Evolutionary conservation across 1,284 basidiomycete genomes (phyloP).

Genomic region (Puccinia hordei): DNA sequence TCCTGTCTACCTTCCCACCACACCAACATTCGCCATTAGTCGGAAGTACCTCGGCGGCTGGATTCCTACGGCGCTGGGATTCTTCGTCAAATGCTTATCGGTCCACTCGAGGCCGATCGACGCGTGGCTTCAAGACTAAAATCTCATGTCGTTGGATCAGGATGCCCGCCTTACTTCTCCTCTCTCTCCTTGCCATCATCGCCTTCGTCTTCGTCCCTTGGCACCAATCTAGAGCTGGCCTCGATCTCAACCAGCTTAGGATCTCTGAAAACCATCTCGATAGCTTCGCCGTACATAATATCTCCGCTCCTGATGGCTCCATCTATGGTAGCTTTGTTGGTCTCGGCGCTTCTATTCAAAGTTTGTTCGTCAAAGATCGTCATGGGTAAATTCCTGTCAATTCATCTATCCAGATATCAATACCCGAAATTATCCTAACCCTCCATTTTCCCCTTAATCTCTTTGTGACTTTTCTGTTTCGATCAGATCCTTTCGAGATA

Average conservation of each 20-base stretch:
- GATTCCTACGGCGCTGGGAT: neutral
- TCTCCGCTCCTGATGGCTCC: slow-evolving; percentile 46
- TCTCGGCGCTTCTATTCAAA: slow-evolving; percentile 42
- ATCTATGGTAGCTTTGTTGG: slow-evolving; percentile 49
- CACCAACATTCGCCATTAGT: slow-evolving; percentile 9
- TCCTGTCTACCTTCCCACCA: neutral
- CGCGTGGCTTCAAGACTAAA: slow-evolving; percentile 19
- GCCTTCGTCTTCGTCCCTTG: slow-evolving; percentile 40
- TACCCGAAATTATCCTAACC: neutral
- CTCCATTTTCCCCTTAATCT: neutral
- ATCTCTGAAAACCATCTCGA: slow-evolving; percentile 24
- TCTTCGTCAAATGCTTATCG: neutral
- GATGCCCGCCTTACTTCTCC: slow-evolving; percentile 31
- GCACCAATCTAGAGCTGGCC: slow-evolving; percentile 14
- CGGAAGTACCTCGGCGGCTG: neutral
- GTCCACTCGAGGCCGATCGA: neutral
- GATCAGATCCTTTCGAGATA: slow-evolving; percentile 39
- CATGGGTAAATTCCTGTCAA: slow-evolving; percentile 26
- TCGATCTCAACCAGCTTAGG: slow-evolving; percentile 24
- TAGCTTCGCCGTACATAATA: slow-evolving; percentile 25
- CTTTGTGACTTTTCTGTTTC: neutral
- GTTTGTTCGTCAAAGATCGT: slow-evolving; percentile 44
- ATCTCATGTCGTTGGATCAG: slow-evolving; percentile 12
- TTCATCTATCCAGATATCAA: too few relatives aligned
- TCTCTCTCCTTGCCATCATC: slow-evolving; percentile 25